These are phyloP conservation scores for Penicillium sp. DNA, from an alignment of 2,329 filamentous ascomycete species.

Conservation along the genomic window DNA sequence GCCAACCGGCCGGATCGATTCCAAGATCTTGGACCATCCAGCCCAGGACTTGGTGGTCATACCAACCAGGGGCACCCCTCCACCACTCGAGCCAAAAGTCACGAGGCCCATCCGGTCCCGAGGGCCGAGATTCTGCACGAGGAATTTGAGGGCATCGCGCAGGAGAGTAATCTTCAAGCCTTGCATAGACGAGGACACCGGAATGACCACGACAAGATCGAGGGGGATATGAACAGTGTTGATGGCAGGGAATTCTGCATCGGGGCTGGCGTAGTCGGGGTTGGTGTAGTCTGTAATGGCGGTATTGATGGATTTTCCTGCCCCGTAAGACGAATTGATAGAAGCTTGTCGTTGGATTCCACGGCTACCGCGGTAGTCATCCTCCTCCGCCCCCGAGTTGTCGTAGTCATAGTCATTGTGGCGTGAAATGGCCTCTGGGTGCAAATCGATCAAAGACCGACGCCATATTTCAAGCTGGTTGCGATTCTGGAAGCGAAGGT, in stretches of 20 bases:
- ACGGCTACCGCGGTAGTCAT: slow-evolving; percentile 60
- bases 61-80: slow-evolving; percentile 88
- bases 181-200: slow-evolving; percentile 96
- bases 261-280: slow-evolving; percentile 70
- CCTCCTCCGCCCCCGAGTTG: slow-evolving; percentile 74
- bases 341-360: slow-evolving; percentile 65
- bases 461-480: slow-evolving; percentile 80
- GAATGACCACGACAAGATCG: slow-evolving; percentile 91
- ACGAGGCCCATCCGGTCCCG: slow-evolving; percentile 94
- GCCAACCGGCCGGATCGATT: slow-evolving; percentile 81
- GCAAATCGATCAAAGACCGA: slow-evolving; percentile 73
- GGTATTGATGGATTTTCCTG: slow-evolving; percentile 71
- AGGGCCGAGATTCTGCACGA: slow-evolving; percentile 81
- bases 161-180: slow-evolving; percentile 96
- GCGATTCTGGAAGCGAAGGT: slow-evolving; percentile 76
- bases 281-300: slow-evolving; percentile 87
- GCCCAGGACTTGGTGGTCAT: slow-evolving; percentile 95
- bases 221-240: slow-evolving; percentile 82
- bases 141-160: slow-evolving; percentile 81
- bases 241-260: slow-evolving; percentile 41
- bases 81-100: slow-evolving; percentile 88
- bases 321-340: slow-evolving; percentile 71
- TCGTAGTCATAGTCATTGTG: slow-evolving; percentile 73
- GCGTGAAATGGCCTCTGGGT: slow-evolving; percentile 55
- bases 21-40: slow-evolving; percentile 78